phyloP scores from a whole-genome alignment of 108 stramenopile species.

The Cyclotella choctawhatcheeana region DNA sequence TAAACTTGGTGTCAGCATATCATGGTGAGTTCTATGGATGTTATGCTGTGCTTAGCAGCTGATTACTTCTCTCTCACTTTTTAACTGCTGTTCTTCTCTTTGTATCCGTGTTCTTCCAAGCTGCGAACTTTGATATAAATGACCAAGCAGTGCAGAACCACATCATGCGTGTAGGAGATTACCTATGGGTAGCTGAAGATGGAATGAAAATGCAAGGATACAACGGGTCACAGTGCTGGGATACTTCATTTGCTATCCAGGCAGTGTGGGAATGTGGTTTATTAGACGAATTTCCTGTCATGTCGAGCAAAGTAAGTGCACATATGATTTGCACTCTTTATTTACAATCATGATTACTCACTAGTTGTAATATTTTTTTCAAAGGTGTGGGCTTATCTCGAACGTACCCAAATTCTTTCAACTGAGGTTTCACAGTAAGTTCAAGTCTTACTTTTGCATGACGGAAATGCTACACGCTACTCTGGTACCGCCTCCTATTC shows the following conservation, averaged over 20 bases:
- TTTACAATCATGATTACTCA: too few relatives aligned
- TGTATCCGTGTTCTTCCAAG: too few relatives aligned
- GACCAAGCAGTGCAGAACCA: constrained; percentile 76
- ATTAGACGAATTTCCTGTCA: constrained; percentile 77
- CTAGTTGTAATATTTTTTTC: too few relatives aligned
- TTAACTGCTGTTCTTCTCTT: neutral
- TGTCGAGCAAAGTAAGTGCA: constrained; percentile 60
- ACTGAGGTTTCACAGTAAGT: constrained; percentile 70
- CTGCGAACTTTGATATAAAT: constrained; percentile 59
- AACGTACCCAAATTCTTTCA: constrained; percentile 87
- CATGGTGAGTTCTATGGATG: constrained; percentile 48
- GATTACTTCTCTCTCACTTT: too few relatives aligned
- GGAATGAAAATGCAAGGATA: constrained; percentile 99
- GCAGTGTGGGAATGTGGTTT: constrained; percentile 87
- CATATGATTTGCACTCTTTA: too few relatives aligned
- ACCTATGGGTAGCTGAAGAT: constrained; percentile 99
- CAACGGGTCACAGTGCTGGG: constrained; percentile 98
- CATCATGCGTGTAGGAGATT: constrained; percentile 91
- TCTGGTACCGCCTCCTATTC: too few relatives aligned
- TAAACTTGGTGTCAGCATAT: constrained; percentile 91
- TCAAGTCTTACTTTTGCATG: too few relatives aligned
- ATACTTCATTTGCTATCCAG: constrained; percentile 96
- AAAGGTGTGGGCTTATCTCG: constrained; percentile 77
- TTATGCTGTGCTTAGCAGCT: too few relatives aligned
- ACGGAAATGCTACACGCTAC: too few relatives aligned